These are phyloP conservation scores for Cyberlindnera xylosilytica DNA, from an alignment of 805 yeast species.

Conservation along the genomic window DNA sequence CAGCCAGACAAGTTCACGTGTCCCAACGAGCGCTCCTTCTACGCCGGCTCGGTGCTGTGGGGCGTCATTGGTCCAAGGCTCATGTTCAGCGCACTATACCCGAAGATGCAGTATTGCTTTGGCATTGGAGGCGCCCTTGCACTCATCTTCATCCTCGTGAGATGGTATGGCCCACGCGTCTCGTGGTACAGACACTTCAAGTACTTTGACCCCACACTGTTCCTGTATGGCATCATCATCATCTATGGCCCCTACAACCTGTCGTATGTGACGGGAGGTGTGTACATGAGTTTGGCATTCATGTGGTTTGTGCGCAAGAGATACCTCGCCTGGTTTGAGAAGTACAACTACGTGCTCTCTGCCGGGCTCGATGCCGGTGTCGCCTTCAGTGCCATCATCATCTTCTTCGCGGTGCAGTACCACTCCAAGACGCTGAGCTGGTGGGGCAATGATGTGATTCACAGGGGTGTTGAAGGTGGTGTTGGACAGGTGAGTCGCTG, in stretches of 20 bases:
- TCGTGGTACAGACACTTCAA: constrained; percentile 10
- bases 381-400: constrained; percentile 48
- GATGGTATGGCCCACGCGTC: constrained; percentile 21
- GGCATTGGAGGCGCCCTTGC: constrained; percentile 46
- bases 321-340: constrained; percentile 50
- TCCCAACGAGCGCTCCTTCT: constrained; percentile 40
- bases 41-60: constrained; percentile 39
- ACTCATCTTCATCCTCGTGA: constrained; percentile 29
- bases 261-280: constrained; percentile 32
- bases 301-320: constrained; percentile 40
- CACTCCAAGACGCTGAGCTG: constrained; percentile 43
- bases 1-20: constrained; percentile 40
- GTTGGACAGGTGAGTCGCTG: constrained; percentile 20
- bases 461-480: constrained; percentile 37
- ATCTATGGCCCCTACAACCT: constrained; percentile 48
- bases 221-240: constrained; percentile 47
- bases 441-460: constrained; percentile 60
- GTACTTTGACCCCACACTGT: constrained; percentile 44
- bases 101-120: constrained; percentile 61
- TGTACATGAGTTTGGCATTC: constrained; percentile 36
- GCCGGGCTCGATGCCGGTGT: constrained; percentile 59
- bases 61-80: constrained; percentile 57
- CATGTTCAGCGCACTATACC: constrained; percentile 58
- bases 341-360: constrained; percentile 48
- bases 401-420: constrained; percentile 51